These are phyloP conservation scores for Stromatinia cepivora DNA, from an alignment of 2,329 filamentous ascomycete genomes.

Conservation along the genomic window DNA sequence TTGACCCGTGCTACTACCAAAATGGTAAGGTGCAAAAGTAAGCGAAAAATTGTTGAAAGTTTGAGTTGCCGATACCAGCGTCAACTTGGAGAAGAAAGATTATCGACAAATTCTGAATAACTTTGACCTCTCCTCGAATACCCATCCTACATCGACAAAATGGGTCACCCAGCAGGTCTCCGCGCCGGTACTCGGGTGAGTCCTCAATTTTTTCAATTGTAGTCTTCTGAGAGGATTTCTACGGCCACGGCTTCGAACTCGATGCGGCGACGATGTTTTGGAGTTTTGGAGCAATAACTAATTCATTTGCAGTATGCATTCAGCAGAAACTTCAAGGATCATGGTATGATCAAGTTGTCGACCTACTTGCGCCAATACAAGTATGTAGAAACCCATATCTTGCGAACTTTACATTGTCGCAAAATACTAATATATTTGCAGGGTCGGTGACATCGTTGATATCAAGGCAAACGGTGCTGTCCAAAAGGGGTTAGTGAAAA, in stretches of 20 bases:
- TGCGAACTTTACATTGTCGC: background rate
- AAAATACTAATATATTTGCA: slow-evolving; percentile 51
- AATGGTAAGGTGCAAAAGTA: slow-evolving; percentile 14
- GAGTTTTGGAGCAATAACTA: slow-evolving; percentile 18
- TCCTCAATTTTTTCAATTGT: slow-evolving; percentile 35
- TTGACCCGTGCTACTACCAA: slow-evolving; percentile 16
- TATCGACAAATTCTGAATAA: slow-evolving; percentile 27
- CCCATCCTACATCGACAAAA: slow-evolving; percentile 41
- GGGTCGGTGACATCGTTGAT: slow-evolving; percentile 98
- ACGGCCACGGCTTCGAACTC: slow-evolving; percentile 21
- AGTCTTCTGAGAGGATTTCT: background rate
- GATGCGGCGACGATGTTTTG: background rate
- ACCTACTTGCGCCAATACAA: slow-evolving; percentile 96
- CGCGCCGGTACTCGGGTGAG: slow-evolving; percentile 81
- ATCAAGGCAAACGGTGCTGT: slow-evolving; percentile 98
- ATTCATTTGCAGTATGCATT: slow-evolving; percentile 71
- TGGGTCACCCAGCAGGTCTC: slow-evolving; percentile 76
- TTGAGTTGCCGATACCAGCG: slow-evolving; percentile 14
- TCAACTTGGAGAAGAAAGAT: slow-evolving; percentile 19
- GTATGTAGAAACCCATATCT: slow-evolving; percentile 49
- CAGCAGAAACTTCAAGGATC: slow-evolving; percentile 78
- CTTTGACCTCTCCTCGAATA: slow-evolving; percentile 27
- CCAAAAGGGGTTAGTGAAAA: slow-evolving; percentile 82
- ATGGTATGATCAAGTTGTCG: slow-evolving; percentile 88
- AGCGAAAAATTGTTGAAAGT: slow-evolving; percentile 21